Conservation (phyloP, 345 rosid genomes). For the Lenwebbia sp. region DNA sequence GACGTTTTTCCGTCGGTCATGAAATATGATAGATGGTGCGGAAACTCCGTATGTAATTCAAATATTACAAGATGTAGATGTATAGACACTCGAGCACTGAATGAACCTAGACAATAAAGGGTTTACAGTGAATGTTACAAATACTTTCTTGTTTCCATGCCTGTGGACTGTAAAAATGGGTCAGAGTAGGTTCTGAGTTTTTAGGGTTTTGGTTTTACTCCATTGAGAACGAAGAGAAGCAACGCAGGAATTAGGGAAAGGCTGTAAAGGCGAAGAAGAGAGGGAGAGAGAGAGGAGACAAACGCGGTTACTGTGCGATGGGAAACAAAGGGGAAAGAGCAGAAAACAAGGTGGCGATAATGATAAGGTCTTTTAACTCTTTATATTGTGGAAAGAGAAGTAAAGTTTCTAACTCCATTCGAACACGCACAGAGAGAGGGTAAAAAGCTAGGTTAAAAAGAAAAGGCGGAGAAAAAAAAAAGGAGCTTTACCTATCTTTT, state of each 20-base stretch:
- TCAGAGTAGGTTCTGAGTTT: background rate
- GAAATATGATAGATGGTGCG: background rate
- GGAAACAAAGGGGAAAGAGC: background rate
- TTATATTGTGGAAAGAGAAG: background rate
- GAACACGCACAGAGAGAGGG: background rate
- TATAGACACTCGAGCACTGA: background rate
- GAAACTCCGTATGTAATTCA: background rate
- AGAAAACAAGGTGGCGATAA: background rate
- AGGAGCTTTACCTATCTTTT: background rate
- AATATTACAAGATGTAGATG: background rate
- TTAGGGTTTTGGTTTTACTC: background rate
- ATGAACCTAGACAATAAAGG: background rate
- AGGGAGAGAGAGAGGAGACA: background rate
- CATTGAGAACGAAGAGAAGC: background rate
- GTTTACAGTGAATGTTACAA: background rate
- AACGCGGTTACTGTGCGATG: background rate
- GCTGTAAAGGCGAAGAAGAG: background rate
- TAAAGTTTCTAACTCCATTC: background rate
- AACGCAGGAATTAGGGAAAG: background rate
- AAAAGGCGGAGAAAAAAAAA: background rate
- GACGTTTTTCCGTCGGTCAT: background rate
- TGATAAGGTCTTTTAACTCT: background rate
- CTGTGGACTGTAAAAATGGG: background rate
- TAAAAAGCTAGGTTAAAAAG: background rate
- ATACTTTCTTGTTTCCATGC: background rate